Evolutionary conservation across 306 rosid genomes (phyloP).

Genomic region (Casuarina equisetifolia): DNA sequence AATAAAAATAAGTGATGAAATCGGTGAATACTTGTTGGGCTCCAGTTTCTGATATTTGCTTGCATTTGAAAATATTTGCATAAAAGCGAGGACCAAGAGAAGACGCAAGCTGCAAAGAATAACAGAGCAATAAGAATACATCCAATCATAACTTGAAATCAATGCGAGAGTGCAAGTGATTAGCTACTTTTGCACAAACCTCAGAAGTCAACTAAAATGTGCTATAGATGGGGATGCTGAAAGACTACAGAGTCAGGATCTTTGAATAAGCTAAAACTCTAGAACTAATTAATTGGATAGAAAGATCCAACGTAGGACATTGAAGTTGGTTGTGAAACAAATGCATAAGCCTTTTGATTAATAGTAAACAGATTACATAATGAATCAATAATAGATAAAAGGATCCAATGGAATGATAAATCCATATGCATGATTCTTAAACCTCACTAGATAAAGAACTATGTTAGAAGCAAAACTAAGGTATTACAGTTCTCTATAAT

Average conservation of each 20-base stretch:
- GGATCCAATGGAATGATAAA: not conserved
- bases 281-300: not conserved
- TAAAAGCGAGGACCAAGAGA: conserved; percentile 96
- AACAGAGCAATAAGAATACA: conserved; percentile 25
- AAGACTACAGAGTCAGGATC: not conserved
- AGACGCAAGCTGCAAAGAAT: conserved; percentile 81
- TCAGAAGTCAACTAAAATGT: not conserved
- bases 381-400: not conserved
- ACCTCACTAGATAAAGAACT: conserved; percentile 24
- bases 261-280: not conserved
- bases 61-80: conserved; percentile 94
- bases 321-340: not conserved
- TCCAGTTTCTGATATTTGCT: conserved; percentile 99
- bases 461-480: conserved; percentile 16
- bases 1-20: conserved; percentile 16
- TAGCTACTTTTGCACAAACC: not conserved
- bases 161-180: not conserved
- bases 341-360: not conserved
- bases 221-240: not conserved
- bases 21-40: conserved; percentile 77
- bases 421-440: not conserved
- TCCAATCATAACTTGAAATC: conserved; percentile 8
- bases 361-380: not conserved
- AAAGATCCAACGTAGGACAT: not conserved
- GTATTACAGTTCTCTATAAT: conserved; percentile 17